Evolutionary conservation across 805 yeast species (phyloP), one percentile per base, ranked within the genome.

Genomic region (Nakazawaea peltata): DNA sequence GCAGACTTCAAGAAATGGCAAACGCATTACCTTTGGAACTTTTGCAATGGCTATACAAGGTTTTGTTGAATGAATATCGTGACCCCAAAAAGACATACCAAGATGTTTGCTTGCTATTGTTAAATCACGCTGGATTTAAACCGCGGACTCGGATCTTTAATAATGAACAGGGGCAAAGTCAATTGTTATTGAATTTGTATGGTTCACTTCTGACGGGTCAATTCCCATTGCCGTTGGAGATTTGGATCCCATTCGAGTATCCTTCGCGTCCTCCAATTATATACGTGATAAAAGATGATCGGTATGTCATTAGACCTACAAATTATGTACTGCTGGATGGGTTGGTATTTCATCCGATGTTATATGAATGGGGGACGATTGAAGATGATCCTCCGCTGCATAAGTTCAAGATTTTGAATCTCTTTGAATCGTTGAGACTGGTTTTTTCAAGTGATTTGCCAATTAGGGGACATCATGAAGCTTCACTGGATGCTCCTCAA

Each of bases 161-260:
- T 2, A 57, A 67, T 34, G 67, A 66, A n/a, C 44, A 59, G 2
- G 96, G 96, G 2, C 51, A 51, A 10, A 62, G 81, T 2, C 63
- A 68, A 15, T 62, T 86, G 14, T 59, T 86, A 32, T 59, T 87
- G 9, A 76, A 77, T 41, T 41, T 88, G 2, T 68, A 68, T 44
- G 95, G 95, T 0, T 57, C 67, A 0, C 44, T 79, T 4, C 67
- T 68, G 2, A 51, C 57, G 1, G 28, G 44, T 4, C 51, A 56
- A 10, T 60, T 65, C 42, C 55, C 59, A n/a, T 56, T 72, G 13
- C 88, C 87, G 0, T 47, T 86, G 10, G 76, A 75, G 36, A 53
- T 87, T 4, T 86, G 95, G 94, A 48, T 88, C 4, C 94, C 95
- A 0, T 65, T 67, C 19, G 61, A 65, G 17, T 87, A 82, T 44